Conservation (phyloP, 352 stramenopile species). For the Saprolegnia parasitica region DNA sequence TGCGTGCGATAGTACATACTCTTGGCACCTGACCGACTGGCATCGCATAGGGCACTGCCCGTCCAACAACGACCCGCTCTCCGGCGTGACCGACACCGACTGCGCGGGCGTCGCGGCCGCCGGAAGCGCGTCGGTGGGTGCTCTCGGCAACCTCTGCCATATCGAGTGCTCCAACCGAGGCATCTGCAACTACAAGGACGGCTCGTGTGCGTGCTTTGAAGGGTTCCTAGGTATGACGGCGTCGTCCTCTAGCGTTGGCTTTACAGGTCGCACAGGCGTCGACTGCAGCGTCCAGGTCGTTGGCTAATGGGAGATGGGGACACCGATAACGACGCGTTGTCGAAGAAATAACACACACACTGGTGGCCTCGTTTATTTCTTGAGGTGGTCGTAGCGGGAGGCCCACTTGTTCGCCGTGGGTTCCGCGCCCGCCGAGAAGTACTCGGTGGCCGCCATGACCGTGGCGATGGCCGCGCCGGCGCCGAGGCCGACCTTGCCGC, state of each 20-base stretch:
- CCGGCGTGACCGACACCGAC: conserved; percentile 61
- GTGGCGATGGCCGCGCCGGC: conserved; percentile 22
- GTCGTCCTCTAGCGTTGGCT: not conserved
- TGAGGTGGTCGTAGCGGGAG: conserved; percentile 28
- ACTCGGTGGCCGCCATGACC: conserved; percentile 18
- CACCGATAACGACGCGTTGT: not conserved
- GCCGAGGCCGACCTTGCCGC: conserved; percentile 33
- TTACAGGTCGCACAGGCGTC: not conserved
- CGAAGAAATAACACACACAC: conserved; percentile 1
- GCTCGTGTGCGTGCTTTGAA: conserved; percentile 83
- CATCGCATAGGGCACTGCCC: conserved; percentile 64
- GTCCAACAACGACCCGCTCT: conserved; percentile 73
- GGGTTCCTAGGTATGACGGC: conserved; percentile 61
- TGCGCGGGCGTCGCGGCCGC: conserved; percentile 48
- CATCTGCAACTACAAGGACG: conserved; percentile 81
- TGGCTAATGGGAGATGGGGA: conserved; percentile 7
- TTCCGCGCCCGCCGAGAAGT: conserved; percentile 23
- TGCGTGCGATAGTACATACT: conserved; percentile 33
- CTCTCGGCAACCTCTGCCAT: conserved; percentile 81
- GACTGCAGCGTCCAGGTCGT: conserved; percentile 20
- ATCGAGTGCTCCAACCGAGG: conserved; percentile 91
- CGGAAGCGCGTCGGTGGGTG: conserved; percentile 41
- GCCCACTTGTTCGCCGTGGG: conserved; percentile 22
- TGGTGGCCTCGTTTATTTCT: conserved; percentile 15
- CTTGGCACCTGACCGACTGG: not conserved